Conservation (phyloP, 75 land plant species). For the Pinus albicaulis region DNA sequence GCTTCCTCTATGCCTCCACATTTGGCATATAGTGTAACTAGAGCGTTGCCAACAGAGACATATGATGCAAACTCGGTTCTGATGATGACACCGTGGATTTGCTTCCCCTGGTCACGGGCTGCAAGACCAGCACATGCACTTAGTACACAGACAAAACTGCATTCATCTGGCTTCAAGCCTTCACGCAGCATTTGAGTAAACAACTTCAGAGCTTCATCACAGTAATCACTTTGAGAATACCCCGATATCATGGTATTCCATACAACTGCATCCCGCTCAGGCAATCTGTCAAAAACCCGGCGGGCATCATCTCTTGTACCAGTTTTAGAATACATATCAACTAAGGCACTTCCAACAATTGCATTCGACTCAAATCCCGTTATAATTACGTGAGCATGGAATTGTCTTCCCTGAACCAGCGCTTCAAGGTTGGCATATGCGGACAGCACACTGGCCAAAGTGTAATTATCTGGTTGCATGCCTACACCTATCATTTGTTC, state of each 20-base stretch:
- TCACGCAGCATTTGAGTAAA: slow-evolving; percentile 46
- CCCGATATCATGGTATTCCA: slow-evolving; percentile 11
- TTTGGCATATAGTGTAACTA: slow-evolving; percentile 57
- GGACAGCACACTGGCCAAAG: slow-evolving; percentile 16
- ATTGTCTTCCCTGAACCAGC: neutral
- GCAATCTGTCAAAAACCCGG: slow-evolving; percentile 15
- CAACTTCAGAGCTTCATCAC: slow-evolving; percentile 33
- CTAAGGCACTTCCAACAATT: slow-evolving; percentile 2
- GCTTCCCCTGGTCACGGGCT: slow-evolving; percentile 45
- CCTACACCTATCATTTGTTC: slow-evolving; percentile 1
- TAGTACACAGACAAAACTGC: slow-evolving; percentile 51
- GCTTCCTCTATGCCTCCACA: slow-evolving; percentile 60
- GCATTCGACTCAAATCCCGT: neutral
- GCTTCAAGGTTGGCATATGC: slow-evolving; percentile 15
- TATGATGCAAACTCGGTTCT: slow-evolving; percentile 37
- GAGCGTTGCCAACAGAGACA: slow-evolving; percentile 51
- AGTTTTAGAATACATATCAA: slow-evolving; percentile 14
- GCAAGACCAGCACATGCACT: slow-evolving; percentile 51
- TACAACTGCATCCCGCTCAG: slow-evolving; percentile 3
- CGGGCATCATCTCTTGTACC: slow-evolving; percentile 20
- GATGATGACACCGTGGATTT: slow-evolving; percentile 43
- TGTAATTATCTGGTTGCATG: slow-evolving; percentile 12
- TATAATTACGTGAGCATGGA: neutral
- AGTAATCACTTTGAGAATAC: slow-evolving; percentile 6
- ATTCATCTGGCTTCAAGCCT: slow-evolving; percentile 51